A percentile compares a stretch with the other conserved stretches of the same genome.
These are phyloP conservation scores for Crithidia bombi DNA, from an alignment of 208 protist genomes.

Conservation along the genomic window DNA sequence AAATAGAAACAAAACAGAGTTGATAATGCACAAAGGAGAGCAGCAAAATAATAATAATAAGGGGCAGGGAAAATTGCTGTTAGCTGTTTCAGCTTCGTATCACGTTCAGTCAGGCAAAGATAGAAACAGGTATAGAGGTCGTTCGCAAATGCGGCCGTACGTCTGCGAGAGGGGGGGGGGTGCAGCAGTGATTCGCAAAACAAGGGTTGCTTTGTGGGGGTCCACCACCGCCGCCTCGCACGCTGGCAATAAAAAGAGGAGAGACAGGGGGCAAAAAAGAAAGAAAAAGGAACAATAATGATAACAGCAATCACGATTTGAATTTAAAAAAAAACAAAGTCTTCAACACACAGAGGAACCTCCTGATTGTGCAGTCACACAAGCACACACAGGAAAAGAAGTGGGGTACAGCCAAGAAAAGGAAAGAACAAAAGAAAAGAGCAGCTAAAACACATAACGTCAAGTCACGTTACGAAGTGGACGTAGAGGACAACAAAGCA, in stretches of 20 bases:
- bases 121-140: too few relatives aligned
- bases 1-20: not conserved
- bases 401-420: not conserved
- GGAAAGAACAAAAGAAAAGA: not conserved
- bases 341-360: not conserved
- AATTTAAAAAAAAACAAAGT: conserved; percentile 4
- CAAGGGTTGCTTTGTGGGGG: too few relatives aligned
- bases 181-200: too few relatives aligned
- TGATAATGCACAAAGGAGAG: not conserved
- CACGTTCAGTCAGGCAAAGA: too few relatives aligned
- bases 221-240: too few relatives aligned
- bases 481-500: not conserved
- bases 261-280: not conserved
- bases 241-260: conserved; percentile 1
- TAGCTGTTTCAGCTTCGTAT: too few relatives aligned
- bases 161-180: too few relatives aligned
- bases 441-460: too few relatives aligned
- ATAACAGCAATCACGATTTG: not conserved
- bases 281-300: not conserved
- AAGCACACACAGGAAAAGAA: not conserved
- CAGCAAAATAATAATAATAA: not conserved
- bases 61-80: not conserved
- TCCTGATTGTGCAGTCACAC: not conserved
- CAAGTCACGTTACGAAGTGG: too few relatives aligned
- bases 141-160: too few relatives aligned